Percentiles rank a stretch among this genome's conserved stretches.
Conservation (phyloP, 2,329 filamentous ascomycete genomes). For the Claviceps maximensis region DNA sequence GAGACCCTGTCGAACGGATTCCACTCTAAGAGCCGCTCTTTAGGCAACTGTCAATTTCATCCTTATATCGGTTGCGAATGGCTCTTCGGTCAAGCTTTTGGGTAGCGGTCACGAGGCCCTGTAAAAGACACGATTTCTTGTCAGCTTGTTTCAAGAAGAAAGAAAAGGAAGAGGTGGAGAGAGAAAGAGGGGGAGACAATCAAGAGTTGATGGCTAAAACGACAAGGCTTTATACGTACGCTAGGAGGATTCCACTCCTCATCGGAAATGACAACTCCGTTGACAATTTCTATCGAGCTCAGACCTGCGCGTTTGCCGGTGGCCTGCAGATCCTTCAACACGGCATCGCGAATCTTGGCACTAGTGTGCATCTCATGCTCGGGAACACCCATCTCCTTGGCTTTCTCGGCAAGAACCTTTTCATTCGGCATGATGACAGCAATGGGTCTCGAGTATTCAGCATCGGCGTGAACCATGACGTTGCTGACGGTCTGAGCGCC, state of each 20-base stretch:
- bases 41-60: slow-evolving; percentile 33
- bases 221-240: slow-evolving; percentile 38
- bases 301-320: slow-evolving; percentile 55
- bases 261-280: slow-evolving; percentile 64
- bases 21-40: slow-evolving; percentile 13
- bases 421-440: slow-evolving; percentile 65
- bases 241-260: slow-evolving; percentile 82
- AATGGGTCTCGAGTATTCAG: slow-evolving; percentile 62
- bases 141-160: not conserved
- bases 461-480: slow-evolving; percentile 74
- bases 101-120: slow-evolving; percentile 49
- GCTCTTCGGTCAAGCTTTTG: slow-evolving; percentile 45
- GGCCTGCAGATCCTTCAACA: slow-evolving; percentile 54
- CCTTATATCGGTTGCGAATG: slow-evolving; percentile 36
- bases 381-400: slow-evolving; percentile 46
- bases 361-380: slow-evolving; percentile 56
- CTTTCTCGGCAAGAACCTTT: slow-evolving; percentile 46
- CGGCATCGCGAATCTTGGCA: slow-evolving; percentile 46
- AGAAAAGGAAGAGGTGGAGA: not conserved
- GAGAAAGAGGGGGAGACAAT: too few species aligned
- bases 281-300: slow-evolving; percentile 58
- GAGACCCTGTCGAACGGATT: too few species aligned
- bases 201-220: too few species aligned
- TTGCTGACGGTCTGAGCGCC: slow-evolving; percentile 67
- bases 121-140: slow-evolving; percentile 9